Base-by-base conservation (phyloP, 2,329 filamentous ascomycete genomes). In the Talaromyces sp. region DNA sequence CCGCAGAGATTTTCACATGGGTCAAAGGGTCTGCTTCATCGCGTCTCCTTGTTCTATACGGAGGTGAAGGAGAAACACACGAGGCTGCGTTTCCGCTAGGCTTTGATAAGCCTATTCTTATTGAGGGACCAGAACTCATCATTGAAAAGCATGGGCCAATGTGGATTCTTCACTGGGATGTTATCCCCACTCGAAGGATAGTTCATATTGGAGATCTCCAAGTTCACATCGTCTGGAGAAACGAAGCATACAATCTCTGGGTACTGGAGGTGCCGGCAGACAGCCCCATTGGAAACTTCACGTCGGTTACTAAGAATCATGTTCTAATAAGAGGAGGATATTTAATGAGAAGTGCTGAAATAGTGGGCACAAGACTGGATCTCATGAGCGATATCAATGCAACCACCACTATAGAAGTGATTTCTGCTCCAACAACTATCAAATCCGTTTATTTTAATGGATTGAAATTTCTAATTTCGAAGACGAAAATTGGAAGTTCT, bases 301-400 rank as follows among this genome's bases (percentile, higher is more conserved):
- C 32, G 11, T 66, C 71, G 21, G 59, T 60, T 1, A 54, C 60
- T 69, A 56, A 70, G 66, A 4, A 64, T 64, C 24, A 65, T 67
- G 66, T 78, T 32, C 75, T 78, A 46, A 69, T 78, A 55, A 75
- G 75, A 43, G 76, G 72, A 0, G 76, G 74, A 14, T 78, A 78
- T 58, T 73, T 78, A 19, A 68, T 78, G 13, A 72, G 76, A 9
- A 73, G 66, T 27, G 86, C 86, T 0, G 78, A 80, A 1, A 71
- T 88, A 1, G 66, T 81, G 3, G 84, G 81, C 2, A 77, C 75
- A 17, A 80, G 80, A 0, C 77, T 93, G 4, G 77, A 82, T 9
- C 71, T 93, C 3, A 83, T 82, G 4, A 89, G 87, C 6, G 90
- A 93, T 67, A 80, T 93, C 64, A 93, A 93, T 66, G 72, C 79